phyloP scores from a whole-genome alignment of 2,329 filamentous ascomycete species.

The Arthrobotrys sphaeroides region DNA sequence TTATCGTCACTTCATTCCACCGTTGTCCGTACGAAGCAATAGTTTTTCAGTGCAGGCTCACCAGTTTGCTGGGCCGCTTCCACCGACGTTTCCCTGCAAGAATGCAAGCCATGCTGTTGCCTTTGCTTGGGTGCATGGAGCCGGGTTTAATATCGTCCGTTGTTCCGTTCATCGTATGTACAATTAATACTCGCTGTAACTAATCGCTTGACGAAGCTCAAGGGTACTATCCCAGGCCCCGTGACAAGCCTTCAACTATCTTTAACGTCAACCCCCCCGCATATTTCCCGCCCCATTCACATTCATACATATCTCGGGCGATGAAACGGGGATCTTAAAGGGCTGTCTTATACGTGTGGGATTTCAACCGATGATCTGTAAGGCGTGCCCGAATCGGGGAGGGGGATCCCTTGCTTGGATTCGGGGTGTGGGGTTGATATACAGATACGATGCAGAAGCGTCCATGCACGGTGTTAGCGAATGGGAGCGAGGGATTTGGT shows the following conservation, averaged over 20 bases:
- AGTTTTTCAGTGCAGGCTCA: neutral
- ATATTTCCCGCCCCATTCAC: neutral
- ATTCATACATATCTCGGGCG: neutral
- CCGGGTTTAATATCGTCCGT: constrained; percentile 1
- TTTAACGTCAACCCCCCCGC: neutral
- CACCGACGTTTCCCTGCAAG: neutral
- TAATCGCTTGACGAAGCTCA: neutral
- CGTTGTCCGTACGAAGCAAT: neutral
- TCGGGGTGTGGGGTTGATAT: constrained; percentile 37
- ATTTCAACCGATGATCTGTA: constrained; percentile 11
- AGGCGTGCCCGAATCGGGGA: neutral
- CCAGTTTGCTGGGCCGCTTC: neutral
- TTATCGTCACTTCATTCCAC: constrained; percentile 11
- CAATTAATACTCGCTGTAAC: no score
- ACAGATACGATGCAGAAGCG: neutral
- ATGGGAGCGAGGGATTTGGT: constrained; percentile 6
- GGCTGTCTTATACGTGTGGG: neutral
- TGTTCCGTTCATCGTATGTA: neutral
- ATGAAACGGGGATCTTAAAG: neutral
- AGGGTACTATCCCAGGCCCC: neutral
- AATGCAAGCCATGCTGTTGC: constrained; percentile 7
- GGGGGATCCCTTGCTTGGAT: neutral
- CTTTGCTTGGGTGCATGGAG: neutral
- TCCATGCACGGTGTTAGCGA: constrained; percentile 8
- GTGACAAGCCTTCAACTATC: neutral